Conservation (phyloP, 192 early-diverging fungal genomes). For the Linnemannia exigua region DNA sequence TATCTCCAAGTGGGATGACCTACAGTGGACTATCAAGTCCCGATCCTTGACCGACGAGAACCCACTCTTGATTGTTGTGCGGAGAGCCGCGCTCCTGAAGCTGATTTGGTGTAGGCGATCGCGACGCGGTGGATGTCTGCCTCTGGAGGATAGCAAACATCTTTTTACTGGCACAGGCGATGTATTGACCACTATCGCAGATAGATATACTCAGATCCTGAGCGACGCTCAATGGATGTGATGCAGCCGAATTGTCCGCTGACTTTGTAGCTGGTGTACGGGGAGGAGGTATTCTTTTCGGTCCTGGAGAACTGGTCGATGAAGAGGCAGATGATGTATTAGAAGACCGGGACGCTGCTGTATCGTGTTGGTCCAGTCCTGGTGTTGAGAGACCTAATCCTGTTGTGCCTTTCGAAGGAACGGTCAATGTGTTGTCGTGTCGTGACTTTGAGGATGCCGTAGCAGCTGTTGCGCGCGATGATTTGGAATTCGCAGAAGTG, state of each 20-base stretch:
- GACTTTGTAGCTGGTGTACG: neutral
- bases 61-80: constrained; percentile 22
- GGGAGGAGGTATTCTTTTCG: neutral
- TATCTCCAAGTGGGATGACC: neutral
- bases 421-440: neutral
- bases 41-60: constrained; percentile 62
- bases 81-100: neutral
- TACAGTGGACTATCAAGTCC: constrained; percentile 59
- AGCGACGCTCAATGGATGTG: constrained; percentile 43
- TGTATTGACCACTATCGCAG: constrained; percentile 50
- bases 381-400: constrained; percentile 5
- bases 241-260: neutral
- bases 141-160: constrained; percentile 46
- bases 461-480: neutral
- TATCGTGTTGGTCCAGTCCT: neutral
- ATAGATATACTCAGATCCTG: constrained; percentile 44
- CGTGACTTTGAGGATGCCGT: neutral
- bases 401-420: neutral
- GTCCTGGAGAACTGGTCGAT: neutral
- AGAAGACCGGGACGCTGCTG: neutral
- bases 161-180: constrained; percentile 51
- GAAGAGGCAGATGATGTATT: constrained; percentile 11
- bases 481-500: neutral
- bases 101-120: neutral
- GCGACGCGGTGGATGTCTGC: neutral